Base-by-base conservation (phyloP, 2,329 filamentous ascomycete species). In the Calonectria pteridis region DNA sequence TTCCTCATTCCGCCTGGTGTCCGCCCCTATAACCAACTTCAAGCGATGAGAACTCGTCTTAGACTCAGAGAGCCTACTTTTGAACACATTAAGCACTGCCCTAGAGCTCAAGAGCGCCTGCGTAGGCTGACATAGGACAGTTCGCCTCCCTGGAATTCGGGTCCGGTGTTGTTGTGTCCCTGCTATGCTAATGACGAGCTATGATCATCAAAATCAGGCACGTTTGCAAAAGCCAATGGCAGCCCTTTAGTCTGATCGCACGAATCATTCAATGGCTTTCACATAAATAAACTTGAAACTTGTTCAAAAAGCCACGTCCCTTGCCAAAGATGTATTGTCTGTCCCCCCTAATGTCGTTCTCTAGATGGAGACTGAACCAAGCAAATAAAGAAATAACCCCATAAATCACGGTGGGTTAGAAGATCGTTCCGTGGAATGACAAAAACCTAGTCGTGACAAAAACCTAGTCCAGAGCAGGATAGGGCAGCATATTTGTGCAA, bases 191-290 rank as follows among this genome's bases (percentile, higher is more conserved):
- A 40, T 18, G 35, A 16, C 13, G 18, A 18, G 14, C 35, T n/a
- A 9, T 7, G 20, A 13, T 3, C 43, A 9, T 9, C 43, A 23
- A 23, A 10, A 20, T 7, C 7, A 20, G 40, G 40, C 20, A n/a
- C 6, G n/a, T 3, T 20, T 10, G n/a, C 4, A 2, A 46, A 46
- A 11, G 20, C 5, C 20, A 46, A n/a, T n/a, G 10, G 9, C 18
- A 7, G 1, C 11, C 40, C 5, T 10, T 10, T 7, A n/a, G 3
- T n/a, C 9, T 23, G 5, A 13, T 46, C 11, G 43, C 9, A 3
- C n/a, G n/a, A 46, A 23, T 1, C n/a, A 5, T n/a, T 13, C 2
- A 23, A 23, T 5, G 1, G 5, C 2, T 10, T 23, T 46, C 1
- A 23, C 4, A 23, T 10, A n/a, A 46, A 46, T 23, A 13, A n/a